Evolutionary conservation across 768 basidiomycete species (phyloP), one percentile per base, ranked within the genome.

Genomic region (Pisolithus albus): DNA sequence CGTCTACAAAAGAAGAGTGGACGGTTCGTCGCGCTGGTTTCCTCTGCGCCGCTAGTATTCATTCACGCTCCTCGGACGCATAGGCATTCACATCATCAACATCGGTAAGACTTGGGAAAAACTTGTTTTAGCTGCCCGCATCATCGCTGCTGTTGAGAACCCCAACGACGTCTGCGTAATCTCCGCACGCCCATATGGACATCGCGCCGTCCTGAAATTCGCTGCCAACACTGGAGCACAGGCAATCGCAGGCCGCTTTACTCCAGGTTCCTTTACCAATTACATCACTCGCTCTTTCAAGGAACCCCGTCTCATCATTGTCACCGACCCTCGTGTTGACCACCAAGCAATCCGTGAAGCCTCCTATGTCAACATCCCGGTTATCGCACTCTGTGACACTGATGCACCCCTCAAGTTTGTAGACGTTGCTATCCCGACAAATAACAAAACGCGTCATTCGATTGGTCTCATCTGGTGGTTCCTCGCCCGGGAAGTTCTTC

Each of bases 91-190:
- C 76, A 76, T 99, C 67, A 72, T 97, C 64, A 96, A 98, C 84
- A 88, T 98, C 61, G 96, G 96, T 67, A 99, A 98, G 82, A 99
- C 95, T 59, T 98, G 94, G 94, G 95, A 97, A 75, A 99, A 99
- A 74, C 82, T 99, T 59, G 93, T 98, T 58, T 81, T 99, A 63
- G 96, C 96, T 53, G 96, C 96, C 56, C 92, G 96, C 69, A 82
- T 98, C 64, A 94, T 98, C 63, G 94, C 94, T 61, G 88, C 93
- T 50, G 86, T 97, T 65, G 94, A 97, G 73, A 98, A 97, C 82
- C 95, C 95, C 58, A 87, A 89, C 72, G 95, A 99, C 71, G 83
- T 99, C 65, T 92, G 89, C 73, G 96, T 95, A 66, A 97, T 98
- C 74, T 93, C 93, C 56, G 93, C 96, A 49, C 91, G 96, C 60